Percentiles rank a stretch among this genome's conserved stretches.
phyloP scores from a whole-genome alignment of 345 rosid species.

The Physaria fendleri region DNA sequence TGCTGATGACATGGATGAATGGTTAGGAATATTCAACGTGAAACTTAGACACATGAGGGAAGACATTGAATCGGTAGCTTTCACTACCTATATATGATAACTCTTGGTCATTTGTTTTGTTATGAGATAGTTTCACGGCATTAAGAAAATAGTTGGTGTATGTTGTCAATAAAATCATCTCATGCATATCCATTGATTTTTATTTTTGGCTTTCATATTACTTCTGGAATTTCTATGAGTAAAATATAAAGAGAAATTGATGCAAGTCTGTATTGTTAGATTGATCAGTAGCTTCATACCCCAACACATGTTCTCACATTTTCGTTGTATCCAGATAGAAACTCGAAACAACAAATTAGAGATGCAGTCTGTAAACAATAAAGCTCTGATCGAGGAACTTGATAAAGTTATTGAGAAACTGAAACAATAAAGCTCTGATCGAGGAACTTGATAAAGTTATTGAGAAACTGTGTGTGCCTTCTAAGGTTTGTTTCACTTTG shows the following conservation, averaged over 20 bases:
- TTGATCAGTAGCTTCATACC: conserved; percentile 8
- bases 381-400: conserved; percentile 84
- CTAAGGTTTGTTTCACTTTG: conserved; percentile 50
- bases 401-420: conserved; percentile 83
- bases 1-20: conserved; percentile 98
- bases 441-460: conserved; percentile 93
- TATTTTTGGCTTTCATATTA: not conserved
- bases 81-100: not conserved
- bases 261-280: conserved; percentile 7
- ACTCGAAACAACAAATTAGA: conserved; percentile 93
- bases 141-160: not conserved
- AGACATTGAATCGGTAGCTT: conserved; percentile 87
- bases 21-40: conserved; percentile 92
- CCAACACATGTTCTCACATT: conserved; percentile 5
- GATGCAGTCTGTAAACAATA: conserved; percentile 94
- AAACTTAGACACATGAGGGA: conserved; percentile 99
- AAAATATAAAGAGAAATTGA: not conserved
- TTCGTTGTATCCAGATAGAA: conserved; percentile 68
- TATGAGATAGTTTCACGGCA: not conserved
- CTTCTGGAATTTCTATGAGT: not conserved
- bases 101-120: not conserved
- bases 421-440: conserved; percentile 77
- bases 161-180: not conserved
- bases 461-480: conserved; percentile 72
- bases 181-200: not conserved